These are phyloP conservation scores for Penicillium sp. DNA, from an alignment of 2,329 filamentous ascomycete genomes.

Conservation along the genomic window DNA sequence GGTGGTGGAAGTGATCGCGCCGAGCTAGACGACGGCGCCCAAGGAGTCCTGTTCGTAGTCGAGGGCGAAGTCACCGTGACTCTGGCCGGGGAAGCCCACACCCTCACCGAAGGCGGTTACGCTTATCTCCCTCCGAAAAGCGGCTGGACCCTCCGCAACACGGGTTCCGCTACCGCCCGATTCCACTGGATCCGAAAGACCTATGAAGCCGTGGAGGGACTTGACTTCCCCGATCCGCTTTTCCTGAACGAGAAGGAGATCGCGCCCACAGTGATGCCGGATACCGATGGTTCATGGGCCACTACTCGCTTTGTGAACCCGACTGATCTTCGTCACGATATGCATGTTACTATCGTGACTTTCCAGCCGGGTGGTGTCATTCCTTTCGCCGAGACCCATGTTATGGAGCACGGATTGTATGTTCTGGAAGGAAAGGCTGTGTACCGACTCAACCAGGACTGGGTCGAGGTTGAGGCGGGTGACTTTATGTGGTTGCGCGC, in stretches of 20 bases:
- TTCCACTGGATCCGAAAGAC: constrained; percentile 29
- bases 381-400: constrained; percentile 26
- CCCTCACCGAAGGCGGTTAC: constrained; percentile 24
- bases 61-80: constrained; percentile 24
- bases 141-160: constrained; percentile 25
- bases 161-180: constrained; percentile 17
- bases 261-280: constrained; percentile 21
- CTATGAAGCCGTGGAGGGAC: constrained; percentile 21
- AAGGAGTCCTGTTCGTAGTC: constrained; percentile 25
- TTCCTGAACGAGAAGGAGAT: constrained; percentile 28
- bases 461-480: constrained; percentile 28
- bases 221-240: constrained; percentile 24
- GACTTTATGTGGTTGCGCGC: constrained; percentile 30
- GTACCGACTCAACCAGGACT: constrained; percentile 27
- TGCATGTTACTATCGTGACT: constrained; percentile 28
- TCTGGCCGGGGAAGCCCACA: constrained; percentile 15
- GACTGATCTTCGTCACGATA: constrained; percentile 24
- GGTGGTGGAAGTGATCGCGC: constrained; percentile 25
- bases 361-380: constrained; percentile 26
- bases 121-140: constrained; percentile 25
- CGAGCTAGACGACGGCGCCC: constrained; percentile 19
- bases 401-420: constrained; percentile 29
- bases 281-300: constrained; percentile 25
- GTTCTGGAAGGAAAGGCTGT: constrained; percentile 27
- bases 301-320: constrained; percentile 28